Conservation (phyloP, 495 filamentous ascomycete species). For the Aspergillus mulundensis region DNA sequence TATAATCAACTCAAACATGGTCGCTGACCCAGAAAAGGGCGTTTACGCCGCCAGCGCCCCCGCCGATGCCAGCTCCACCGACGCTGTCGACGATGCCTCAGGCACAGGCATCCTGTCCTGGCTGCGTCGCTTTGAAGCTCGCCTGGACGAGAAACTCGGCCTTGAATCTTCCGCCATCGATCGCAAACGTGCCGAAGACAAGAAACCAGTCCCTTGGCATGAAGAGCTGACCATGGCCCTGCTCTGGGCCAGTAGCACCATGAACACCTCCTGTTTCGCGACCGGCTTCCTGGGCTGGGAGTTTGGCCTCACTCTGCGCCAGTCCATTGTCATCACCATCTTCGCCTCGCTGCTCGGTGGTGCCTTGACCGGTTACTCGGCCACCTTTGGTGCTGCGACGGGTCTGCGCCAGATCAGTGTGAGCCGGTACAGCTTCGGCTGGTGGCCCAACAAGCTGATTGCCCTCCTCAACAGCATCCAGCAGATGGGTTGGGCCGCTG, state of each 20-base stretch:
- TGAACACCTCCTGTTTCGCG: constrained; percentile 11
- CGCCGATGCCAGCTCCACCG: background rate
- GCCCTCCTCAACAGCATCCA: constrained; percentile 48
- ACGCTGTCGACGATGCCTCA: background rate
- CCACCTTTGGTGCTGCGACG: constrained; percentile 47
- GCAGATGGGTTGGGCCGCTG: constrained; percentile 42
- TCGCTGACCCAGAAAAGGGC: background rate
- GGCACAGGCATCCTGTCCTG: constrained; percentile 19
- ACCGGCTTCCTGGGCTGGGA: constrained; percentile 8
- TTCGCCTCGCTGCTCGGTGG: constrained; percentile 1
- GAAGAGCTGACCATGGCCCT: constrained; percentile 39
- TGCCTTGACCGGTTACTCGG: constrained; percentile 12
- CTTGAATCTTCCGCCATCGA: constrained; percentile 47
- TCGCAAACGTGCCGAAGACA: constrained; percentile 45
- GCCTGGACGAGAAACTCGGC: constrained; percentile 47
- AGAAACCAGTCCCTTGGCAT: constrained; percentile 21
- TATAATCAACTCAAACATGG: no score
- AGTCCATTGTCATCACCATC: constrained; percentile 5
- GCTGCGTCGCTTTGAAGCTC: constrained; percentile 38
- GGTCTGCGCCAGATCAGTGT: constrained; percentile 53
- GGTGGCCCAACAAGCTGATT: constrained; percentile 48
- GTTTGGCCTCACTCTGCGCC: constrained; percentile 1
- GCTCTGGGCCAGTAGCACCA: constrained; percentile 4
- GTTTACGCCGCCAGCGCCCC: background rate
- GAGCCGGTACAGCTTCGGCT: constrained; percentile 53